Base-by-base conservation (phyloP, 768 basidiomycete genomes). In the Sarcodon sp. region DNA sequence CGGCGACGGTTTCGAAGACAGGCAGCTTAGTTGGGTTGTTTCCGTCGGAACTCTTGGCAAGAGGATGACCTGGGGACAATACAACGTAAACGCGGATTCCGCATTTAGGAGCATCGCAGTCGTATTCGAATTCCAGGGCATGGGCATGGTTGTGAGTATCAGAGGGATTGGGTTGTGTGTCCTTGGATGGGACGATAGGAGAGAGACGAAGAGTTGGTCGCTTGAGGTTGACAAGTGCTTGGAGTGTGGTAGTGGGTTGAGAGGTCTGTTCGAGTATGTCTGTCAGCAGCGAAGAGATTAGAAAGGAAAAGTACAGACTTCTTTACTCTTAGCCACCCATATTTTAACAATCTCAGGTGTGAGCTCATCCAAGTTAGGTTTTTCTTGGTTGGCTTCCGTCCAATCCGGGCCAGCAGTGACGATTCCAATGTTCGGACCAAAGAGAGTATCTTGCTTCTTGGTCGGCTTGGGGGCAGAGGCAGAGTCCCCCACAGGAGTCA, bases 161-260 rank as follows among this genome's bases (percentile, higher is more conserved):
- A 15, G 61, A 54, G 35, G 72, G 61, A 35, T 70, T 61, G 33
- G 67, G 60, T 27, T 41, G 39, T 27, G 15, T 27, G 13, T 15
- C 39, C 8, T 41, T 7, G 39, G 39, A 41, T 16, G 63, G 55
- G 3, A 71, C 56, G 15, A 86, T 68, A 0, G 83, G 88, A 7
- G 79, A 80, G 3, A 93, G 75, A 10, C 83, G 76, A 33, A 97
- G 72, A 1, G 88, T 81, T 1, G 92, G 92, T 4, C 92, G 78
- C 60, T 93, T 94, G 55, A 96, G 79, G 60, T 96, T 97, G 53
- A 96, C 91, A 33, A 93, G 73, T 0, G 92, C 92, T 66, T 96
- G 92, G 0, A 97, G 71, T 2, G 92, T 94, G 0, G 92, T 97
- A 0, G 92, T 94, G 0, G 91, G 80, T 57, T 90, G 84, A 8